A percentile compares a stretch with the other conserved stretches of the same genome.
Evolutionary conservation across 441 rosid genomes (phyloP).

Genomic region (Hypseocharis bilobata): DNA sequence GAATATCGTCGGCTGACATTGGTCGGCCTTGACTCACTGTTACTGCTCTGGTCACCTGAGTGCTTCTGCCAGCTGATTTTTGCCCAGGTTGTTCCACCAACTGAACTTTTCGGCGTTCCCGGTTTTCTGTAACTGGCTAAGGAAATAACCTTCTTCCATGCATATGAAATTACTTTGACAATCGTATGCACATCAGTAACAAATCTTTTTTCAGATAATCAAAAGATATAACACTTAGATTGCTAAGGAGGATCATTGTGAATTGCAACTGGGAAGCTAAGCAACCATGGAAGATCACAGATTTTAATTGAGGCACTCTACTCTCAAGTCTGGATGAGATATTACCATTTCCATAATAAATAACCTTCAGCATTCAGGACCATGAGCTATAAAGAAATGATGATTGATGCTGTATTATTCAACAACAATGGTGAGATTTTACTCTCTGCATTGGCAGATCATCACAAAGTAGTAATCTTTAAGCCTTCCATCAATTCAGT

Average conservation of each 20-base stretch:
- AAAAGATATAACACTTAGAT: not conserved
- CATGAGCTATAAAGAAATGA: not conserved
- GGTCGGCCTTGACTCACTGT: conserved; percentile 68
- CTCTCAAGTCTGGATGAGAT: not conserved
- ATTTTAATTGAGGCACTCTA: not conserved
- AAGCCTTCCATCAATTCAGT: too few species aligned
- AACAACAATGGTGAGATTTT: not conserved
- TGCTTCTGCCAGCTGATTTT: conserved; percentile 55
- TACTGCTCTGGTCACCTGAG: conserved; percentile 50
- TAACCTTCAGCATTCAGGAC: too few species aligned
- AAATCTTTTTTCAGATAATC: not conserved
- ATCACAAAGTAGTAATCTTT: too few species aligned
- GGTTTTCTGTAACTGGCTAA: conserved; percentile 65
- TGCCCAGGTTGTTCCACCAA: conserved; percentile 96
- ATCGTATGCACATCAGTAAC: not conserved
- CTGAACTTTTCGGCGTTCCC: conserved; percentile 87
- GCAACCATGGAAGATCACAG: too few species aligned
- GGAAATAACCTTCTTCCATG: conserved; percentile 24
- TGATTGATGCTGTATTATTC: not conserved
- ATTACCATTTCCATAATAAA: not conserved
- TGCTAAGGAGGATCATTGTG: not conserved
- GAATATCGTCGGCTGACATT: conserved; percentile 96
- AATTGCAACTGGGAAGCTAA: too few species aligned
- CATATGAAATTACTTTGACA: not conserved
- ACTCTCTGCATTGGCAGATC: not conserved